Evolutionary conservation across 768 basidiomycete genomes (phyloP), one percentile per base, ranked within the genome.

Genomic region (Mrakia frigida): DNA sequence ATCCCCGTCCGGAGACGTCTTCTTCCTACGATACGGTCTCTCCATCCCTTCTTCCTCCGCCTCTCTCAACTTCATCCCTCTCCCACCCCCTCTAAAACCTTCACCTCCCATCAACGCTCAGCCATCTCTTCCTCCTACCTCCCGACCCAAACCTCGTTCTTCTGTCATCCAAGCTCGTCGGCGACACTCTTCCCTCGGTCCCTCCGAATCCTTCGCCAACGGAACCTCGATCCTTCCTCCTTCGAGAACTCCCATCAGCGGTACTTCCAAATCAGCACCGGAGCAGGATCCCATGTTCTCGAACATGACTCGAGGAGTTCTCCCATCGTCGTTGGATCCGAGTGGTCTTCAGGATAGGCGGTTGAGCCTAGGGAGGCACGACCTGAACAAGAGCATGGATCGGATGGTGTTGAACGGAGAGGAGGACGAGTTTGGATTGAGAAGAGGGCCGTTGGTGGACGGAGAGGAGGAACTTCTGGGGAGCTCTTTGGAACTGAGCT

Each of bases 301-400:
- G 35, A 74, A 74, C 39, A 28, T 59, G 50, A 14, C 37, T n/a
- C 41, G 31, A 59, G 46, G 60, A 63, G 21, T 60, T 5, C 21
- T 74, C 4, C 50, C 43, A 1, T 6, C 41, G 5, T 70, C 63
- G 28, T 37, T 65, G 28, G 50, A 72, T 33, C 46, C 70, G 23
- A 25, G 14, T 10, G 52, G 50, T 18, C 35, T 52, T 16, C 70
- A 72, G 25, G 46, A 72, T 33, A 33, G 35, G n/a, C 35, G 70
- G 35, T 23, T 74, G 31, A 41, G 37, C 5, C 59, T 74, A 2
- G 67, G 56, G 21, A 69, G 74, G 41, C 37, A 31, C n/a, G 74
- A 75, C 35, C 43, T 75, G 50, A 75, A 75, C 68, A 70, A 63
- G 67, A 75, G 74, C 52, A 75, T 75, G 74, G 74, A 75, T 52